Percentiles rank a stretch among this genome's conserved stretches.
phyloP scores from a whole-genome alignment of 164 flowering plant species.

The Umbilicus rupestris region DNA sequence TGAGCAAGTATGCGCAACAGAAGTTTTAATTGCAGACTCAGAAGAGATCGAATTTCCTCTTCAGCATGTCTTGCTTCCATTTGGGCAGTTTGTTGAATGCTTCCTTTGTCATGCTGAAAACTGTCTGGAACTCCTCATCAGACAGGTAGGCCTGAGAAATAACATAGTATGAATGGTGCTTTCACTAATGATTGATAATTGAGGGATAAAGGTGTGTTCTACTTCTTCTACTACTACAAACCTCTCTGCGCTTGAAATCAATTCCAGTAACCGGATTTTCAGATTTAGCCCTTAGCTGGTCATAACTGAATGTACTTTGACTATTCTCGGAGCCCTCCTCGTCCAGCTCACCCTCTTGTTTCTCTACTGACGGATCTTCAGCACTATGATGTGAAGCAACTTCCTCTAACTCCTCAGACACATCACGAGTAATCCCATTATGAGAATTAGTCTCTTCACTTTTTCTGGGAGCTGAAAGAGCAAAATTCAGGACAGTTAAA shows the following conservation, averaged over 20 bases:
- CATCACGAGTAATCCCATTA: conserved; percentile 32
- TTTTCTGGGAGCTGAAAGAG: conserved; percentile 34
- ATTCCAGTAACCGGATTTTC: conserved; percentile 79
- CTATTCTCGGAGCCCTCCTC: conserved; percentile 28
- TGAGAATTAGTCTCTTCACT: conserved; percentile 28
- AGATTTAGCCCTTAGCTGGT: conserved; percentile 69
- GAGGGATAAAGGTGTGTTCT: not conserved
- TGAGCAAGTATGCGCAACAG: too few relatives aligned
- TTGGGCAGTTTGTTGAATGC: conserved; percentile 70
- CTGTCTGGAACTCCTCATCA: conserved; percentile 58
- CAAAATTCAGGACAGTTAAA: not conserved
- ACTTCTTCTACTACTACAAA: too few relatives aligned
- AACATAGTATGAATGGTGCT: not conserved
- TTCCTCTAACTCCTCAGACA: conserved; percentile 12
- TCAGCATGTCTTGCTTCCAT: conserved; percentile 96
- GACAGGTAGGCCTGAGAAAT: conserved; percentile 66
- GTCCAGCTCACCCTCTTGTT: conserved; percentile 33
- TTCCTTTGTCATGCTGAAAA: conserved; percentile 73
- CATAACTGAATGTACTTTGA: conserved; percentile 53
- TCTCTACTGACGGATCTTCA: conserved; percentile 36
- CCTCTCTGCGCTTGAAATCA: conserved; percentile 90
- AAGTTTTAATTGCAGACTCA: conserved; percentile 19
- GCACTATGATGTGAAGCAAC: conserved; percentile 24
- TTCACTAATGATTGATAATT: not conserved
- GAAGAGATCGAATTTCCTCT: conserved; percentile 79